Evolutionary conservation across 768 basidiomycete genomes (phyloP), one percentile per base, ranked within the genome.

Genomic region (Termitomyces heimii): DNA sequence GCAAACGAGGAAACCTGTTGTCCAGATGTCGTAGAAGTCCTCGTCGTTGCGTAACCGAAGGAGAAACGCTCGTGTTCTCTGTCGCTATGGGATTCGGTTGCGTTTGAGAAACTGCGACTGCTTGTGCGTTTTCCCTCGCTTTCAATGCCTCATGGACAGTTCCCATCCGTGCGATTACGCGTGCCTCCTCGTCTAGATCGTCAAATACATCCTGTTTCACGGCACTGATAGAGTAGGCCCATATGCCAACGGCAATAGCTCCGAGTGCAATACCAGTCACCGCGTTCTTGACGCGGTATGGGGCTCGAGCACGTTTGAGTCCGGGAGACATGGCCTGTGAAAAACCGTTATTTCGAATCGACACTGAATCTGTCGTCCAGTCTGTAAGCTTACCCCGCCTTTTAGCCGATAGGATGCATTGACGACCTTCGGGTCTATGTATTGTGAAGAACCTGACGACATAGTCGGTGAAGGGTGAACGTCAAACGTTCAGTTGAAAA

Each of bases 171-270:
- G 75, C 79, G 64, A 87, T 76, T 42, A 80, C 80, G 59, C 73
- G 74, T 29, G 85, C 91, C 66, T 90, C 88, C 60, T 89, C 88
- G 64, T 92, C 90, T 42, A 92, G 78, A 68, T 93, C 92, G 62
- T 88, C 85, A 67, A 96, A 97, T 40, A 89, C 85, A 67, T 97
- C 94, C 67, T 98, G 94, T 67, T 89, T 93, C 55, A 98, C 94
- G 29, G 94, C 94, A 31, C 84, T 82, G 66, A 98, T 96, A 18
- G 94, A 94, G 73, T 98, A 98, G 4, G 85, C 78, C 83, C 92
- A 98, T 9, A 97, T 85, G 28, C 86, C 88, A 14, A 83, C 80
- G 29, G 83, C 86, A 67, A 97, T 95, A 0, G 80, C 79, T 28
- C 83, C 80, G 44, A 98, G 79, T 3, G 77, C 65, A 45, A 85